Evolutionary conservation across 1,284 basidiomycete genomes (phyloP).

Genomic region (Irpex rosettiformis): DNA sequence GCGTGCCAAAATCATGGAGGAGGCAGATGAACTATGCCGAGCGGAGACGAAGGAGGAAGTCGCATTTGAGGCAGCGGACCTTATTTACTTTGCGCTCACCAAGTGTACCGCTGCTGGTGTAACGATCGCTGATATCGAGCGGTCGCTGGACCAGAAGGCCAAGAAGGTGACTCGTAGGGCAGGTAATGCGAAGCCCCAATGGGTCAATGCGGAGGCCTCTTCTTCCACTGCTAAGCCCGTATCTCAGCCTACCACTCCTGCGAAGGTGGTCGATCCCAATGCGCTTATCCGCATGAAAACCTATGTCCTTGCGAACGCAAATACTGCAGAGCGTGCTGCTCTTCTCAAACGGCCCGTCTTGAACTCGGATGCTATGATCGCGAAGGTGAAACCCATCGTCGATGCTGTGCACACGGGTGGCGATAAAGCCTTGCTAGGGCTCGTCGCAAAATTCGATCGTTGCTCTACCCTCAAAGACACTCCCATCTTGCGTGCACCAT

Average conservation of each 20-base stretch:
- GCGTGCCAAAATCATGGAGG: conserved; percentile 95
- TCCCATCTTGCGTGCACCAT: conserved; percentile 66
- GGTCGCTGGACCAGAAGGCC: conserved; percentile 83
- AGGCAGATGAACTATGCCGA: conserved; percentile 93
- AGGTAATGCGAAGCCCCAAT: conserved; percentile 94
- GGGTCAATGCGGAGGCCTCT: conserved; percentile 39
- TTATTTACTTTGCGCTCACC: conserved; percentile 91
- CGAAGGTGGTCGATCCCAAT: conserved; percentile 28
- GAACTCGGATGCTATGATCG: conserved; percentile 92
- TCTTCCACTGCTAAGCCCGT: conserved; percentile 26
- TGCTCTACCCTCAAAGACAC: conserved; percentile 56
- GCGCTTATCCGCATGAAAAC: conserved; percentile 75
- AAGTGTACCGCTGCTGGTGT: conserved; percentile 89
- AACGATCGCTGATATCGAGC: conserved; percentile 81
- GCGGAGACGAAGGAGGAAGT: conserved; percentile 83
- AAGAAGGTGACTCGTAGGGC: conserved; percentile 85
- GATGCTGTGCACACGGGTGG: conserved; percentile 83
- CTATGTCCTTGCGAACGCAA: conserved; percentile 54
- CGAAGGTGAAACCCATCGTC: conserved; percentile 94
- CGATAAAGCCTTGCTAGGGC: conserved; percentile 83
- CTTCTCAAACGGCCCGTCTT: conserved; percentile 91
- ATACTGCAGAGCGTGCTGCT: conserved; percentile 54
- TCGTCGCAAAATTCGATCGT: conserved; percentile 94
- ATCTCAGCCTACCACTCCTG: conserved; percentile 24
- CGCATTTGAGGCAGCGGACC: conserved; percentile 96